Conservation (phyloP, 352 stramenopile species). For the Blastocystis sp. region DNA sequence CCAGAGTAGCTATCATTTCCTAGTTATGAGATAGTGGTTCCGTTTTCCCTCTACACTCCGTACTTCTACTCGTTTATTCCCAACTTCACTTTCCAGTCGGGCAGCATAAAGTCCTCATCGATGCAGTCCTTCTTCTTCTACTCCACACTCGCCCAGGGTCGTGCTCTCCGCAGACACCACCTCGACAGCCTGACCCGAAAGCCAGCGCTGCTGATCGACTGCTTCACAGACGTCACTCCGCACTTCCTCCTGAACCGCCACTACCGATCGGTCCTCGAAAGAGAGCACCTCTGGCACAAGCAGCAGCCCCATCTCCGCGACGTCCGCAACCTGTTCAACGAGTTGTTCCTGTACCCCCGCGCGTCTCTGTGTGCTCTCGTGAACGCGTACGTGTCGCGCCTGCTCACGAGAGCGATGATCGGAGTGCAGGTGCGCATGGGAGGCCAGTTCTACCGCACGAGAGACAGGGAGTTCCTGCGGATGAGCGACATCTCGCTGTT, state of each 20-base stretch:
- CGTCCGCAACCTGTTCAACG: background rate
- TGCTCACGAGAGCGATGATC: background rate
- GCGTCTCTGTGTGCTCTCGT: background rate
- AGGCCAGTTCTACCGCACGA: background rate
- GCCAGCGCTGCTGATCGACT: constrained; percentile 1
- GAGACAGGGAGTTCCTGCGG: constrained; percentile 23
- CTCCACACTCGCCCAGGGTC: background rate
- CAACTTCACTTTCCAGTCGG: background rate
- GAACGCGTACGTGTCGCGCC: background rate
- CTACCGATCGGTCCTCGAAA: background rate
- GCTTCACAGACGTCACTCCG: constrained; percentile 23
- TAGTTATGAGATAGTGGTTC: background rate
- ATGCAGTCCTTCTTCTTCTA: constrained; percentile 24
- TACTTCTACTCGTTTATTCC: constrained; percentile 21
- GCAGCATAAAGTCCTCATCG: background rate
- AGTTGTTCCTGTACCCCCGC: constrained; percentile 1
- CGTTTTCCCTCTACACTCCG: background rate
- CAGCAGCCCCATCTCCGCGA: background rate
- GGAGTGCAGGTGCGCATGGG: constrained; percentile 38
- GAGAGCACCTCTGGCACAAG: background rate
- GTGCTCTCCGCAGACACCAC: background rate
- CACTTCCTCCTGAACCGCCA: constrained; percentile 10
- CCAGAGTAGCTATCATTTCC: background rate
- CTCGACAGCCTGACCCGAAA: background rate
- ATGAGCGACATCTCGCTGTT: background rate